phyloP scores from a whole-genome alignment of 2,329 filamentous ascomycete genomes.

The Mycosphaerella sp. region DNA sequence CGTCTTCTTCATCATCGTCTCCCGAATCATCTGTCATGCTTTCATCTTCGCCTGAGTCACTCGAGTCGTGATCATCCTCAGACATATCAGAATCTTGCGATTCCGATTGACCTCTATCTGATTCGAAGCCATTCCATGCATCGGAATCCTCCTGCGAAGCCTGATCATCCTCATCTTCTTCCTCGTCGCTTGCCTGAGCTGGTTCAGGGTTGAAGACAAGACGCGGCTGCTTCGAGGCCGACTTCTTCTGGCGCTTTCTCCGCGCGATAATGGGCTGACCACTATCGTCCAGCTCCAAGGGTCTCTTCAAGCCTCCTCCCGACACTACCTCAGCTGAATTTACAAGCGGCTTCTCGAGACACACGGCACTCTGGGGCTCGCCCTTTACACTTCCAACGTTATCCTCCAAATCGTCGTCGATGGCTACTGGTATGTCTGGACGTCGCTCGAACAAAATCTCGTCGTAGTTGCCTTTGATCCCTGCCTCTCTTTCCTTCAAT shows the following conservation, averaged over 20 bases:
- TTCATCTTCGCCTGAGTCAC: background rate
- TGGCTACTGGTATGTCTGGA: conserved; percentile 11
- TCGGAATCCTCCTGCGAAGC: conserved; percentile 2
- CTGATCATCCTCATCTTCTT: background rate
- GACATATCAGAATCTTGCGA: background rate
- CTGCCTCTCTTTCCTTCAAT: conserved; percentile 58
- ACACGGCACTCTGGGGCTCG: conserved; percentile 1
- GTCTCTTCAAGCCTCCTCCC: conserved; percentile 80
- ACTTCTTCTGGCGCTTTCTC: conserved; percentile 52
- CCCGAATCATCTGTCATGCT: conserved; percentile 33
- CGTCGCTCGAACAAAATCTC: conserved; percentile 49
- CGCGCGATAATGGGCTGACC: conserved; percentile 79
- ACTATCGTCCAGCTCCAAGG: conserved; percentile 70
- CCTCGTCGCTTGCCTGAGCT: background rate
- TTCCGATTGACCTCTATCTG: conserved; percentile 1
- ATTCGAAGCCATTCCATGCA: conserved; percentile 13
- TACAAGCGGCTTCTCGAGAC: background rate
- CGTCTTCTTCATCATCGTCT: conserved; percentile 13
- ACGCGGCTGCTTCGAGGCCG: conserved; percentile 33
- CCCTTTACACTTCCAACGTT: background rate
- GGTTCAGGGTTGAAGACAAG: background rate
- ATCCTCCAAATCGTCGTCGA: conserved; percentile 18
- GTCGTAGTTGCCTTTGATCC: conserved; percentile 48
- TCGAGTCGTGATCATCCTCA: background rate
- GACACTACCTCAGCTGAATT: conserved; percentile 27